Conservation (phyloP, 257 asterid genomes). For the Thymus quinquecostatus region DNA sequence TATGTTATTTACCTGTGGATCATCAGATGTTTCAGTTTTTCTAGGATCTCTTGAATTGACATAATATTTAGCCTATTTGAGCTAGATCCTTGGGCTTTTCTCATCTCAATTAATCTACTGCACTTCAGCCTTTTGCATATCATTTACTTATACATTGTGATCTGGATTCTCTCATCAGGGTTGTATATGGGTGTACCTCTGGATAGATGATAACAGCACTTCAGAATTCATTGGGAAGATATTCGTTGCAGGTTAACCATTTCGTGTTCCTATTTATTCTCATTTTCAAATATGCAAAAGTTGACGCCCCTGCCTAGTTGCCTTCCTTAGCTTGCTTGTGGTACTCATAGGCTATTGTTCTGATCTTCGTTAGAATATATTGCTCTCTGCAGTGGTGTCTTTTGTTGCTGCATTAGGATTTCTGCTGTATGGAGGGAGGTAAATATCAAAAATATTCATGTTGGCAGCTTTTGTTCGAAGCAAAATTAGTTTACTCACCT, state of each 20-base stretch:
- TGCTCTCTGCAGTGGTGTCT: slow-evolving; percentile 75
- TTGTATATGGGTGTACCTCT: slow-evolving; percentile 77
- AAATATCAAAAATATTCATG: slow-evolving; percentile 26
- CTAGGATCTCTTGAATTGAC: slow-evolving; percentile 15
- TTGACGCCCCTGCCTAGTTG: slow-evolving; percentile 22
- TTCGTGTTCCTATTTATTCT: slow-evolving; percentile 25
- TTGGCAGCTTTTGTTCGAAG: slow-evolving; percentile 16
- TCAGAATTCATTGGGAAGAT: slow-evolving; percentile 80
- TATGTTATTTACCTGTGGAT: slow-evolving; percentile 1
- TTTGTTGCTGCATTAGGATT: slow-evolving; percentile 88
- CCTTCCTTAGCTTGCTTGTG: slow-evolving; percentile 23
- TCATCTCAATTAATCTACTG: slow-evolving; percentile 22
- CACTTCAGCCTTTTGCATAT: not conserved
- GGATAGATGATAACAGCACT: slow-evolving; percentile 68
- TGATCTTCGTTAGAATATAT: slow-evolving; percentile 37
- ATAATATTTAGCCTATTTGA: slow-evolving; percentile 10
- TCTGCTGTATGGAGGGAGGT: slow-evolving; percentile 97
- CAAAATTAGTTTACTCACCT: slow-evolving; percentile 17
- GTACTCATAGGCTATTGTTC: slow-evolving; percentile 22
- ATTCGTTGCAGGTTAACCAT: slow-evolving; percentile 76
- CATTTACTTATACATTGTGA: slow-evolving; percentile 18
- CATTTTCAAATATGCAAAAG: slow-evolving; percentile 14
- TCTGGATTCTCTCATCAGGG: slow-evolving; percentile 50
- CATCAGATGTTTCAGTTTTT: slow-evolving; percentile 19
- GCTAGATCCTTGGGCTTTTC: slow-evolving; percentile 14